phyloP scores from a whole-genome alignment of 768 basidiomycete species.

The Podaxis sp. region DNA sequence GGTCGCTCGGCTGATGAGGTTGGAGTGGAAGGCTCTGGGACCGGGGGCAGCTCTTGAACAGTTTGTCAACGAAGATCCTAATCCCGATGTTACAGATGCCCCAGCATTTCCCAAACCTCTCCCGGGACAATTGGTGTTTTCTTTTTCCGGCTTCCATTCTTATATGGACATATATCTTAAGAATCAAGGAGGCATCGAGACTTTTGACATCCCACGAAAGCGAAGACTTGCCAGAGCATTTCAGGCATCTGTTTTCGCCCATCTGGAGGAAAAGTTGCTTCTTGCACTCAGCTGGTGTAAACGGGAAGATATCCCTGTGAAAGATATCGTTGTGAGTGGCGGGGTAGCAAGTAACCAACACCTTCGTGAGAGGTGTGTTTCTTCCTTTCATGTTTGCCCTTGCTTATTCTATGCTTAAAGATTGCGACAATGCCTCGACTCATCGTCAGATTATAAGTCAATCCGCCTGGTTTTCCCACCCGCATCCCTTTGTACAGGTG shows the following conservation, averaged over 20 bases:
- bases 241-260: conserved; percentile 66
- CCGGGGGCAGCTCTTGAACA: conserved; percentile 82
- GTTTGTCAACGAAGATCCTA: conserved; percentile 47
- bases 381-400: neutral
- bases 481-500: conserved; percentile 77
- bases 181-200: conserved; percentile 38
- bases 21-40: conserved; percentile 62
- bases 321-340: conserved; percentile 79
- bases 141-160: conserved; percentile 77
- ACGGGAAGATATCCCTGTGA: conserved; percentile 40
- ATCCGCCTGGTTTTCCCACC: conserved; percentile 73
- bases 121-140: conserved; percentile 62
- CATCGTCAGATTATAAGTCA: conserved; percentile 15
- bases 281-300: conserved; percentile 49
- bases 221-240: conserved; percentile 66
- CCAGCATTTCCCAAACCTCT: conserved; percentile 48
- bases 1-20: conserved; percentile 63
- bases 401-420: conserved; percentile 20
- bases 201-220: conserved; percentile 35
- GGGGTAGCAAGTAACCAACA: conserved; percentile 89
- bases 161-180: conserved; percentile 59
- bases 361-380: conserved; percentile 59
- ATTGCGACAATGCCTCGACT: conserved; percentile 20
- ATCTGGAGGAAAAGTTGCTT: conserved; percentile 72
- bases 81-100: conserved; percentile 26